These are phyloP conservation scores for Trichoderma breve DNA, from an alignment of 2,329 filamentous ascomycete genomes.

Conservation along the genomic window DNA sequence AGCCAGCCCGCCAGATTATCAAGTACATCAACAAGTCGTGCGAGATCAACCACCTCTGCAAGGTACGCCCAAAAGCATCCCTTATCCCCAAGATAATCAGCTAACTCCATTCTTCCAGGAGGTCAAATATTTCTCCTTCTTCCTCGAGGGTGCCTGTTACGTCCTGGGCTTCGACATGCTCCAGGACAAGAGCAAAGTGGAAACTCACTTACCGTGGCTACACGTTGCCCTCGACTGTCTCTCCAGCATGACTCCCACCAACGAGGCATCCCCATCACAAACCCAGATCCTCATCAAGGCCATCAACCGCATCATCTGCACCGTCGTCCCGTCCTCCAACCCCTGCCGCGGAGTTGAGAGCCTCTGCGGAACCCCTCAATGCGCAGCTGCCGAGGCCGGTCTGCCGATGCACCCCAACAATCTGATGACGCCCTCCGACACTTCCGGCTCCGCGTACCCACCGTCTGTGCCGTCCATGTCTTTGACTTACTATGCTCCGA, in stretches of 20 bases:
- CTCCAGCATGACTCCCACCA: not conserved
- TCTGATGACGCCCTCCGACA: not conserved
- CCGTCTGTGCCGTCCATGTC: conserved; percentile 9
- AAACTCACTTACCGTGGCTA: conserved; percentile 4
- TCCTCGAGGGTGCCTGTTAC: conserved; percentile 9
- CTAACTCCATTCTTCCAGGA: not conserved
- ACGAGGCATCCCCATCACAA: not conserved
- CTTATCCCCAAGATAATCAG: not conserved
- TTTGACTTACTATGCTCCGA: conserved; percentile 2
- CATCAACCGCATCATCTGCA: conserved; percentile 15
- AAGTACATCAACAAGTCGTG: conserved; percentile 13
- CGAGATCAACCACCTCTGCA: conserved; percentile 10
- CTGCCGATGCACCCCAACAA: not conserved
- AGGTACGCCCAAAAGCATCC: not conserved
- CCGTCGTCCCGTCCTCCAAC: not conserved
- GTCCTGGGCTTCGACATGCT: conserved; percentile 15
- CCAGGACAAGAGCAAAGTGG: conserved; percentile 12
- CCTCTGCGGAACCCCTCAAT: not conserved
- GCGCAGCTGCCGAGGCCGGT: not conserved
- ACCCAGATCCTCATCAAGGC: conserved; percentile 12
- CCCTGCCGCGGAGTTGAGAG: not conserved
- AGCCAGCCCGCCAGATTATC: conserved; percentile 9
- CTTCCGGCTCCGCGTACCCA: not conserved
- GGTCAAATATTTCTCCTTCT: conserved; percentile 9
- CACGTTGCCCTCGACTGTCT: conserved; percentile 11